Evolutionary conservation across 169 alveolate species (phyloP).

Genomic region (Plasmodium berghei): DNA sequence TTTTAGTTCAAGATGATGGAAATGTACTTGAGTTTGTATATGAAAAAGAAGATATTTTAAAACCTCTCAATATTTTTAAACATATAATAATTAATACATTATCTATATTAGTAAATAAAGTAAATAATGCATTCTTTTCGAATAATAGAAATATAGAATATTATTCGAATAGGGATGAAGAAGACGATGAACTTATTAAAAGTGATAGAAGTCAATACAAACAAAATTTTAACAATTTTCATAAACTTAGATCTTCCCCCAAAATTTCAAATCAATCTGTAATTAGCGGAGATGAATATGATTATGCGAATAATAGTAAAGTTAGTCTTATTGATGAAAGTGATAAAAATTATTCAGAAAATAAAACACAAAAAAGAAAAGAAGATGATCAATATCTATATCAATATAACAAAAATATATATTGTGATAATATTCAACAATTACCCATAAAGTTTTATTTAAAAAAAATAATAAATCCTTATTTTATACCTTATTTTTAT

Average conservation of each 20-base stretch:
- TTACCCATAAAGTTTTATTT: conserved; percentile 44
- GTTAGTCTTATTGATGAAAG: neutral
- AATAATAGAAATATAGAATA: neutral
- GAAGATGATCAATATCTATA: neutral
- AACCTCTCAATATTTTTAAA: conserved; percentile 31
- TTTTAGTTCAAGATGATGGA: conserved; percentile 55
- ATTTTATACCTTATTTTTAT: conserved; percentile 39
- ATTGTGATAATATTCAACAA: conserved; percentile 53
- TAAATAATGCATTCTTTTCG: conserved; percentile 30
- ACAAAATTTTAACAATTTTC: no score
- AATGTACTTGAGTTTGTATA: conserved; percentile 47
- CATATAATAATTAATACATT: conserved; percentile 6
- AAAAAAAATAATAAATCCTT: conserved; percentile 43
- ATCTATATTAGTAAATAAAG: conserved; percentile 9
- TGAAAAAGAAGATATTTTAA: conserved; percentile 32
- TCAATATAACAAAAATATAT: conserved; percentile 43
- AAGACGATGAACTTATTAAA: neutral
- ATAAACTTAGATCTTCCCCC: no score
- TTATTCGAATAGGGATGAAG: neutral
- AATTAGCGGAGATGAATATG: neutral
- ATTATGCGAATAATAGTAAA: neutral
- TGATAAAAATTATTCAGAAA: neutral
- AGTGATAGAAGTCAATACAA: neutral
- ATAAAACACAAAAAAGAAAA: neutral
- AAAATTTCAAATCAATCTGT: neutral